Conservation (phyloP, 305 asterid genomes). For the Nicotiana rustica region DNA sequence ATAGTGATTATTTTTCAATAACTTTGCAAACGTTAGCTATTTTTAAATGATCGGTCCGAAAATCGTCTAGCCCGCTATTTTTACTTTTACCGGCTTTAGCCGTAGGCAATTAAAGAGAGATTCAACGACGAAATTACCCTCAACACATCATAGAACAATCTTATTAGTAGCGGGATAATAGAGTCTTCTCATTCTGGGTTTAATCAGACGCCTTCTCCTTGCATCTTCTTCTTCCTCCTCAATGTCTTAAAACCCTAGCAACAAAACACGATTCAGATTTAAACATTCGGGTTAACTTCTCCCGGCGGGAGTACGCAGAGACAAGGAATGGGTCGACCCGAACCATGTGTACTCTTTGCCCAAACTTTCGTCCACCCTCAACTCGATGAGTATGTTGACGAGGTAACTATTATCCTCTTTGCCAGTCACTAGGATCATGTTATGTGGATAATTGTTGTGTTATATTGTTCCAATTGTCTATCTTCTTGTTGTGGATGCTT, state of each 20-base stretch:
- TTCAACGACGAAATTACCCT: background rate
- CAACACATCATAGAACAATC: too few relatives aligned
- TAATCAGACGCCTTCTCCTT: constrained; percentile 4
- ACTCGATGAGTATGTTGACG: constrained; percentile 88
- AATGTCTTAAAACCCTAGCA: constrained; percentile 31
- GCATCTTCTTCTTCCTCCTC: constrained; percentile 1
- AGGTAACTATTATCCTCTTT: constrained; percentile 53
- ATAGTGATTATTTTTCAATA: too few relatives aligned
- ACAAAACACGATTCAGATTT: constrained; percentile 25
- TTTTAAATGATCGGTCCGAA: too few relatives aligned
- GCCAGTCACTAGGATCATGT: background rate
- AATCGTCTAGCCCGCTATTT: too few relatives aligned
- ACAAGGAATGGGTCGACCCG: constrained; percentile 79
- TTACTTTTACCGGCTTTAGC: too few relatives aligned
- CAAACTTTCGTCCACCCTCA: constrained; percentile 80
- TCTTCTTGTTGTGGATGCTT: background rate
- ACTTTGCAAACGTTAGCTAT: too few relatives aligned
- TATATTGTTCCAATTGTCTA: background rate
- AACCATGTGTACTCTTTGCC: constrained; percentile 88
- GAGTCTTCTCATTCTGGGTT: background rate
- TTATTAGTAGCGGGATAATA: background rate
- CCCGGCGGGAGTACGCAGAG: background rate
- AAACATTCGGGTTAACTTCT: constrained; percentile 2
- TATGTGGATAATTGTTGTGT: background rate
- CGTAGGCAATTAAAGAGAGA: background rate